These are phyloP conservation scores for Echium plantagineum DNA, from an alignment of 257 asterid genomes.

Conservation along the genomic window DNA sequence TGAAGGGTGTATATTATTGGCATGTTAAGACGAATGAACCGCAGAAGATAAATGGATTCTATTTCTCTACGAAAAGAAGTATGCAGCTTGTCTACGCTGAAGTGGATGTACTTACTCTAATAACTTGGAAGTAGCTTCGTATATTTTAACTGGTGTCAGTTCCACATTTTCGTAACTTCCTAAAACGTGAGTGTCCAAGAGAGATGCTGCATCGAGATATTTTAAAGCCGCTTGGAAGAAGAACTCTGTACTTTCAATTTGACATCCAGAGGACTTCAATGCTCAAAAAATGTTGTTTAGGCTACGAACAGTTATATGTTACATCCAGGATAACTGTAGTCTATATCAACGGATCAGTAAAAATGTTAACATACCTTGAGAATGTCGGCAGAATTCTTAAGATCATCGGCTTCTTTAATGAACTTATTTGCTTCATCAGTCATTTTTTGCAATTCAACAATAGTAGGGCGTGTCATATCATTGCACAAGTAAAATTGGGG, in stretches of 20 bases:
- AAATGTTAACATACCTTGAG: neutral
- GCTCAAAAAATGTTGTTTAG: neutral
- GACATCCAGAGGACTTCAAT: neutral
- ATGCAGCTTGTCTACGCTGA: neutral
- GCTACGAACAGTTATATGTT: neutral
- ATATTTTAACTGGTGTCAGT: neutral
- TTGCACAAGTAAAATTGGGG: neutral
- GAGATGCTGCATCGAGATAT: neutral
- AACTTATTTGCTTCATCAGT: neutral
- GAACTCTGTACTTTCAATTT: conserved; percentile 1
- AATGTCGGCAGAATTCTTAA: neutral
- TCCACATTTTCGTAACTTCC: neutral
- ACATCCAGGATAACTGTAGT: too few species aligned
- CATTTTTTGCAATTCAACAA: neutral
- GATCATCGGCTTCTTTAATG: neutral
- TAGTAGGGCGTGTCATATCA: neutral
- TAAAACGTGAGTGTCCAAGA: neutral
- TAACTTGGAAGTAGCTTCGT: neutral
- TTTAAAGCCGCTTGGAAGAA: conserved; percentile 1
- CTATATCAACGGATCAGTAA: neutral
- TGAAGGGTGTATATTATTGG: too few species aligned
- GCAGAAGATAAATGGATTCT: too few species aligned
- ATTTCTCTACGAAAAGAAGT: neutral
- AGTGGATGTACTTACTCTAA: neutral
- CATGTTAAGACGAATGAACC: too few species aligned